Base-by-base conservation (phyloP, 176 grass and related monocot species). In the Triticum turgidum region DNA sequence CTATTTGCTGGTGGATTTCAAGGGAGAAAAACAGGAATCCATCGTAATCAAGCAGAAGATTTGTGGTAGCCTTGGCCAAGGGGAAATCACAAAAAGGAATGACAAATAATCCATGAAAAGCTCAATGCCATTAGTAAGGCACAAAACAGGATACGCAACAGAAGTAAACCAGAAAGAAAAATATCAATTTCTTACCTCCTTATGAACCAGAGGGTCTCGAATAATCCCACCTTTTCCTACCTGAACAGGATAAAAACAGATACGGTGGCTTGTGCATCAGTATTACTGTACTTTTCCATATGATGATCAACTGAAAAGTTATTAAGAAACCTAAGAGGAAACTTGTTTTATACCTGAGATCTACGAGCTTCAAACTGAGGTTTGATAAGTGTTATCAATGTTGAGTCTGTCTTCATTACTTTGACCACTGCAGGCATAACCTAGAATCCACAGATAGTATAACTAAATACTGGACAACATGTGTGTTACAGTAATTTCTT, bases 371-470 rank as follows among this genome's bases (percentile, higher is more conserved):
- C 96, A 49, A 98, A 98, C 17, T 98, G 96, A 86, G 96, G 96
- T 68, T 98, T 98, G 65, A 98, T 84, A 79, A 98, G 91, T 61
- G 93, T 96, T 84, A 98, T 77, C 87, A 98, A 78, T 56, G 58
- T 96, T 27, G 93, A 98, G 51, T 96, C 90, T 5, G 24, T 29
- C 82, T 98, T 96, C 96, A 98, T 98, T 87, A 98, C 87, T 89
- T 96, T 94, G 33, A 98, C 69, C 61, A 96, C 93, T 80, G 92
- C 93, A 84, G 93, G 96, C 96, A 98, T 98, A 65, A 92, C 96
- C 96, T 98, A 84, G 20, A 86, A 65, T 86, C 73, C 64, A 76
- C 11, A 80, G 13, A 81, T 25, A 27, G 15, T 7, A 75, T 72
- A 58, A 76, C 24, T 64, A 2, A 44, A 38, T 18, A 51, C 37